Conservation (phyloP, 805 yeast genomes). For the Dipodascus geniculatus region DNA sequence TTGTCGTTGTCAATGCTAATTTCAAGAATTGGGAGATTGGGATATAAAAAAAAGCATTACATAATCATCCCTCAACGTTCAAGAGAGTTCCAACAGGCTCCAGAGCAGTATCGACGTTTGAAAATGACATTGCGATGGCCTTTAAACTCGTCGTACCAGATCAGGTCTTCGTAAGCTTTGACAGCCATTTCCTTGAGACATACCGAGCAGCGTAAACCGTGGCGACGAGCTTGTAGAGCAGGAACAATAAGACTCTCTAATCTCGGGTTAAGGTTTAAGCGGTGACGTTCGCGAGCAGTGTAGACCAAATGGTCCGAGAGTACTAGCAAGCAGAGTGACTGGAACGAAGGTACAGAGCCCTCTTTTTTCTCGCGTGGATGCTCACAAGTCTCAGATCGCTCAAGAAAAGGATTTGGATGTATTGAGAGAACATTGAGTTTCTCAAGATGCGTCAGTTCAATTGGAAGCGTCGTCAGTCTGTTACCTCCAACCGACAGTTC, state of each 20-base stretch:
- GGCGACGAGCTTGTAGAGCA: background rate
- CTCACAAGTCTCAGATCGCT: background rate
- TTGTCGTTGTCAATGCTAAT: background rate
- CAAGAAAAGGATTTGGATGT: slow-evolving; percentile 26
- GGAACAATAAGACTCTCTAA: background rate
- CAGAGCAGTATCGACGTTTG: background rate
- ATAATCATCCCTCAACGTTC: background rate
- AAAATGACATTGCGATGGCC: background rate
- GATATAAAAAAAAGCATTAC: background rate
- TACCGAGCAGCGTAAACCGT: background rate
- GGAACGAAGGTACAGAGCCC: background rate
- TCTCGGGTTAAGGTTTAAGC: background rate
- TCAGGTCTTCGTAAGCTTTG: background rate
- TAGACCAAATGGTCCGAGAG: background rate
- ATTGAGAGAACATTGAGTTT: slow-evolving; percentile 21
- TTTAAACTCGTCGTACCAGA: background rate
- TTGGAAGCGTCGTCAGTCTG: slow-evolving; percentile 23
- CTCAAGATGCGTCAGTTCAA: slow-evolving; percentile 23
- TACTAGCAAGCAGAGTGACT: background rate
- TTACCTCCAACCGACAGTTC: slow-evolving; percentile 28
- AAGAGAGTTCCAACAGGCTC: background rate
- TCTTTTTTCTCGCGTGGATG: background rate
- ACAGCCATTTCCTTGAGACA: background rate
- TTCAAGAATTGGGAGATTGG: background rate
- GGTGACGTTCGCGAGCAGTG: background rate